Conservation (phyloP, 2,329 filamentous ascomycete species). For the Pezicula neosporulosa region DNA sequence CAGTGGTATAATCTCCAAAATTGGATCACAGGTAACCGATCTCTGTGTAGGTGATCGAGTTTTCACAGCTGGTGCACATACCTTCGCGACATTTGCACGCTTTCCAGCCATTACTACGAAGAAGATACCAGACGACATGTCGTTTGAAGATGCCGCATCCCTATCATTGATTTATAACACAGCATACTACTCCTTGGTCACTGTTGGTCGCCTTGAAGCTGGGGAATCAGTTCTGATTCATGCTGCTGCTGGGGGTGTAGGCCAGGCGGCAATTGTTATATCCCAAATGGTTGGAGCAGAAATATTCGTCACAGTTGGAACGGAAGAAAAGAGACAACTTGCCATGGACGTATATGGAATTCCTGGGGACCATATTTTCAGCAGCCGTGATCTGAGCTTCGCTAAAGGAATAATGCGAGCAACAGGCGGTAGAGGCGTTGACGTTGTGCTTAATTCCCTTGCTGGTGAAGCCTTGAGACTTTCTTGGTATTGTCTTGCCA, state of each 20-base stretch:
- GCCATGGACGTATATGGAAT: constrained; percentile 27
- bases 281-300: constrained; percentile 21
- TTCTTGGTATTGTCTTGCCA: no score
- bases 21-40: no score
- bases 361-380: constrained; percentile 33
- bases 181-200: background rate
- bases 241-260: constrained; percentile 25
- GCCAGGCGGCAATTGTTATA: constrained; percentile 26
- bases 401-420: constrained; percentile 8
- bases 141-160: background rate
- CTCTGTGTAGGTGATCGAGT: no score
- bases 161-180: background rate
- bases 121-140: no score
- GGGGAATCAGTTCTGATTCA: constrained; percentile 23
- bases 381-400: constrained; percentile 22
- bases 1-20: no score
- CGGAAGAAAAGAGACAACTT: constrained; percentile 10
- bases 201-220: background rate
- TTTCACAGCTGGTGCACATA: no score
- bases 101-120: no score
- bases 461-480: no score
- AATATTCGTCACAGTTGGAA: constrained; percentile 35
- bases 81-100: no score
- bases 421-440: constrained; percentile 17
- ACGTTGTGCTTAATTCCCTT: constrained; percentile 22